Conservation (phyloP, 2,329 filamentous ascomycete genomes). For the Didymella lethalis region DNA sequence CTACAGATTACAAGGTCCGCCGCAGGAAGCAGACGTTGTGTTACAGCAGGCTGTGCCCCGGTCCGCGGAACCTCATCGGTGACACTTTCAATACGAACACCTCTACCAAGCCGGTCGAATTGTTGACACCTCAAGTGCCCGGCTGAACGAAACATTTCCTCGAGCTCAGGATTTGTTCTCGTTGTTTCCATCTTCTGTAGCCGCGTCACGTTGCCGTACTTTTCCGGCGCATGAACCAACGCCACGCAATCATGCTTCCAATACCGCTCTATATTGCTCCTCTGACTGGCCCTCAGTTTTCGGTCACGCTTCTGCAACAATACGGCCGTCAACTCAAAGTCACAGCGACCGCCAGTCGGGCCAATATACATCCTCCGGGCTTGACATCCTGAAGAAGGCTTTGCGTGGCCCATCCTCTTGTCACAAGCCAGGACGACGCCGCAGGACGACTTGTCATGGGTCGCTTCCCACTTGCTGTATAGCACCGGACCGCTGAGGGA, state of each 20-base stretch:
- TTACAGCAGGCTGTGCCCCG: constrained; percentile 5
- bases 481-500: constrained; percentile 3
- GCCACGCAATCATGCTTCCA: constrained; percentile 5
- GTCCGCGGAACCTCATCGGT: constrained; percentile 14
- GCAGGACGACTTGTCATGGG: constrained; percentile 1
- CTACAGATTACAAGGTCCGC: constrained; percentile 21
- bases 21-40: constrained; percentile 4
- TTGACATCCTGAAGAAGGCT: constrained; percentile 4
- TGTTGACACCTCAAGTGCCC: not conserved
- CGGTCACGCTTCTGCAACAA: not conserved
- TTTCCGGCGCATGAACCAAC: constrained; percentile 6
- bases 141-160: not conserved
- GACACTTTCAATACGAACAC: constrained; percentile 4
- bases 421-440: constrained; percentile 8
- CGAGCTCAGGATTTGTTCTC: constrained; percentile 2
- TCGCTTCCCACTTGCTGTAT: not conserved
- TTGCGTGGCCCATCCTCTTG: constrained; percentile 10
- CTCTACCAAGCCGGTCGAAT: constrained; percentile 2
- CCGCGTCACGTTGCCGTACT: constrained; percentile 6
- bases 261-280: constrained; percentile 9
- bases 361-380: not conserved
- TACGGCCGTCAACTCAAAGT: not conserved
- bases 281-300: constrained; percentile 2
- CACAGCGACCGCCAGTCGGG: not conserved
- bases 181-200: not conserved